phyloP scores from a whole-genome alignment of 306 rosid species.

The Delonix regia region DNA sequence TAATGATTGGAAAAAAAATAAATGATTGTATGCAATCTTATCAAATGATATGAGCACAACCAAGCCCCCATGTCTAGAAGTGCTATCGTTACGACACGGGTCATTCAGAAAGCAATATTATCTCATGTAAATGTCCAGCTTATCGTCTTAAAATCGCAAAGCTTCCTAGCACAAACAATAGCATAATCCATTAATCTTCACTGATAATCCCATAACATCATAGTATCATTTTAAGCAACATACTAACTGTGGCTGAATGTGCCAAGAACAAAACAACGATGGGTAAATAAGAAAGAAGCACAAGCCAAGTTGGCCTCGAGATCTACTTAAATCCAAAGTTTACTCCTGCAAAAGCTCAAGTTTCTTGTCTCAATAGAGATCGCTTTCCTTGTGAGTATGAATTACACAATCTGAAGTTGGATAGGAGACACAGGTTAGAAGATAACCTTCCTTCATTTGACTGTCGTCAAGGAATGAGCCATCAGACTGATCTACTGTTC shows the following conservation, averaged over 20 bases:
- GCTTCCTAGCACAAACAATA: conserved; percentile 34
- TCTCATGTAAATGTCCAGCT: conserved; percentile 21
- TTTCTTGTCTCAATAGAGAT: conserved; percentile 52
- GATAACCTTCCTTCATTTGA: conserved; percentile 60
- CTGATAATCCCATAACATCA: conserved; percentile 18
- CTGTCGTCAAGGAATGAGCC: conserved; percentile 78
- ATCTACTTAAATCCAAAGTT: conserved; percentile 19
- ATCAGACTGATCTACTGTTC: conserved; percentile 76
- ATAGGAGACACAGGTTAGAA: conserved; percentile 70
- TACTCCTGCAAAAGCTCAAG: conserved; percentile 18
- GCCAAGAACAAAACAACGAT: neutral
- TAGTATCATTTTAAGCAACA: neutral
- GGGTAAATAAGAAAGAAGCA: conserved; percentile 20
- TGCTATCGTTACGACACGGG: neutral
- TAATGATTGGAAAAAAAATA: too few relatives aligned
- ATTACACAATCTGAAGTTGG: conserved; percentile 79
- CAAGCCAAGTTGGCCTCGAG: conserved; percentile 23
- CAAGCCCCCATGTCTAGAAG: neutral
- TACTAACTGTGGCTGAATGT: neutral
- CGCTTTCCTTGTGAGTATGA: conserved; percentile 81
- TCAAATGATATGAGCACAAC: neutral
- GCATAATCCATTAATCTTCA: conserved; percentile 17
- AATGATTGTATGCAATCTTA: too few relatives aligned
- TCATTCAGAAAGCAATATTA: neutral
- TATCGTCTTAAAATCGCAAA: neutral